Evolutionary conservation across 2,329 filamentous ascomycete species (phyloP).

Genomic region (Diaporthe vexans): DNA sequence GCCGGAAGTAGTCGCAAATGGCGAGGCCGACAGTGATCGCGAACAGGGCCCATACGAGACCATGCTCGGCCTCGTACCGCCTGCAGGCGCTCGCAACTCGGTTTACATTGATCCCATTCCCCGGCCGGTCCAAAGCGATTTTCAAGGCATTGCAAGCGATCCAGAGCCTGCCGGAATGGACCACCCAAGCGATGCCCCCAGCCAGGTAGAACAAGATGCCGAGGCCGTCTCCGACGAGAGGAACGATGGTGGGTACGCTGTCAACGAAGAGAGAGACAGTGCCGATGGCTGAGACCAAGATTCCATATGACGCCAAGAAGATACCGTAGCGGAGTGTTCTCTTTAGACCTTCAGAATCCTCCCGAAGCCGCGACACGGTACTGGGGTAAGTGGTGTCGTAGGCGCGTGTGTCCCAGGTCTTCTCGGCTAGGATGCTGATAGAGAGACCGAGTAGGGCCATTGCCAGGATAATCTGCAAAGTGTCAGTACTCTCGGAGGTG

Average conservation of each 20-base stretch:
- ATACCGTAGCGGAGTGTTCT: not conserved
- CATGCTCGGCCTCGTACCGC: not conserved
- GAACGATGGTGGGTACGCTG: not conserved
- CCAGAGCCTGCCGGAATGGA: too few species aligned
- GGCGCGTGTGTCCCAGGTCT: too few species aligned
- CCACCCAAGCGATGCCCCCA: not conserved
- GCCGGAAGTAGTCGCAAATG: not conserved
- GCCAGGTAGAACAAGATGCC: not conserved
- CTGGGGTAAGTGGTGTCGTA: rapidly evolving
- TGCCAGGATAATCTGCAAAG: not conserved
- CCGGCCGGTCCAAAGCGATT: too few species aligned
- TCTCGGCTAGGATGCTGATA: not conserved
- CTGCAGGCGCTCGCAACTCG: not conserved
- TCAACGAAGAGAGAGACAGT: not conserved
- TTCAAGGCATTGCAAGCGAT: too few species aligned
- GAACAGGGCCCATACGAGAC: not conserved
- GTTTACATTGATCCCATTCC: too few species aligned
- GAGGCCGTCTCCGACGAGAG: not conserved
- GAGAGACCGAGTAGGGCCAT: slow-evolving; percentile 1
- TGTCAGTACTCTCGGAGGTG: not conserved
- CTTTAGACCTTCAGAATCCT: not conserved
- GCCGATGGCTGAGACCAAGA: not conserved
- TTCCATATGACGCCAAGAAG: slow-evolving; percentile 7
- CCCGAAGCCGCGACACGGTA: too few species aligned
- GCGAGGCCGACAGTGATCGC: not conserved